phyloP scores from a whole-genome alignment of 768 basidiomycete genomes.

The Rhodotorula taiwanensis region DNA sequence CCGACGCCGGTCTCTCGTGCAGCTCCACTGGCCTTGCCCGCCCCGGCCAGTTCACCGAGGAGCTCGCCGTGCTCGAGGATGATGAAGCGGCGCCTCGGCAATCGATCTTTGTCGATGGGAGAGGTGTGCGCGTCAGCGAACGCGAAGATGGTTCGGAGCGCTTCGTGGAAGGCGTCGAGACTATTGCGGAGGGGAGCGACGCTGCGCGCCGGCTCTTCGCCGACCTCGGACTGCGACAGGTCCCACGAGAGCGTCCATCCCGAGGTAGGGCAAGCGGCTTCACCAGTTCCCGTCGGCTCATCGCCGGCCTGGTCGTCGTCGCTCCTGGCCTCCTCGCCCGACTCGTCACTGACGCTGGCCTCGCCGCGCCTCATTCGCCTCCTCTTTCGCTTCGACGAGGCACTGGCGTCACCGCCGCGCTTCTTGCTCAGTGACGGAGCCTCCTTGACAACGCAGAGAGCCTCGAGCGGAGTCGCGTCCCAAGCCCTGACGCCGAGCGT shows the following conservation, averaged over 20 bases:
- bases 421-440: neutral
- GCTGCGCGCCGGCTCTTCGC: neutral
- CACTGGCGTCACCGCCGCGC: neutral
- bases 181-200: constrained; percentile 26
- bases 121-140: neutral
- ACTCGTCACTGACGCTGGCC: neutral
- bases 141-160: constrained; percentile 12
- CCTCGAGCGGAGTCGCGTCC: constrained; percentile 6
- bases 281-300: neutral
- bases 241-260: constrained; percentile 27
- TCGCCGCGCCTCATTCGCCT: neutral
- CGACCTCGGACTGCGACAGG: neutral
- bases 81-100: constrained; percentile 12
- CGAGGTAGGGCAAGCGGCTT: no score
- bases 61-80: constrained; percentile 30
- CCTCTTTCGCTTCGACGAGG: neutral
- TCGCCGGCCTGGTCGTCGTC: neutral
- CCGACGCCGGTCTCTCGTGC: constrained; percentile 33
- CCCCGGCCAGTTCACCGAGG: constrained; percentile 18
- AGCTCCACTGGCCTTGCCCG: neutral
- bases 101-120: no score
- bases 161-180: constrained; percentile 26
- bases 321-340: neutral
- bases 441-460: constrained; percentile 9
- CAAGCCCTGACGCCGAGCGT: constrained; percentile 10